These are phyloP conservation scores for Haplosporangium gracile DNA, from an alignment of 192 early-diverging fungal genomes.

Conservation along the genomic window DNA sequence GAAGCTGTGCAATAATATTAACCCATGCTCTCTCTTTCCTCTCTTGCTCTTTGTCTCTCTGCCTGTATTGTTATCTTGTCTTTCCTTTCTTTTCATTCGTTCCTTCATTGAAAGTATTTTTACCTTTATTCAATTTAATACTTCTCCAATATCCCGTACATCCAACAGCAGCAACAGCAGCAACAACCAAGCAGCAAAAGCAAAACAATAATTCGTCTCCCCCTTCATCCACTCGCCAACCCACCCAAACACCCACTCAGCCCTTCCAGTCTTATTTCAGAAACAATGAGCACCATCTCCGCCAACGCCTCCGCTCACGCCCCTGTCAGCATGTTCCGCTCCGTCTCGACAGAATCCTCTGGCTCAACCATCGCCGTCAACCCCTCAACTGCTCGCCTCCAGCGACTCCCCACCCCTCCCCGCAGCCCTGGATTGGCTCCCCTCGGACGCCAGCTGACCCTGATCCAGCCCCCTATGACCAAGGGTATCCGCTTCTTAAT, in stretches of 20 bases:
- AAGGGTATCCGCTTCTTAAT: slow-evolving; percentile 86
- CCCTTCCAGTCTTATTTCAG: not conserved
- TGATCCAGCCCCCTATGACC: slow-evolving; percentile 70
- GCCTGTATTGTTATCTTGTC: not conserved
- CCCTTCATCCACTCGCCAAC: not conserved
- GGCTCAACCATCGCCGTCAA: slow-evolving; percentile 30
- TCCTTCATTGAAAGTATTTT: not conserved
- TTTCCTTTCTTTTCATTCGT: not conserved
- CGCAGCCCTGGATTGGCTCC: slow-evolving; percentile 55
- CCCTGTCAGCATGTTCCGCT: slow-evolving; percentile 51
- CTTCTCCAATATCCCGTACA: not conserved
- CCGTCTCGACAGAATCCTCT: slow-evolving; percentile 43
- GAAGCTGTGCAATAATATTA: not conserved
- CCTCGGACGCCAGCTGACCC: slow-evolving; percentile 73
- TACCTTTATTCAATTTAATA: slow-evolving; percentile 4
- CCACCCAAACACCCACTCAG: not conserved
- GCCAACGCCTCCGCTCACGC: slow-evolving; percentile 33
- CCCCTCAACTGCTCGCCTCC: slow-evolving; percentile 51
- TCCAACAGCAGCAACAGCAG: too few relatives aligned
- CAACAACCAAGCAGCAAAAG: not conserved
- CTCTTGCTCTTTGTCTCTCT: not conserved
- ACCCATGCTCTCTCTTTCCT: slow-evolving; percentile 7
- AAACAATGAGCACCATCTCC: slow-evolving; percentile 47
- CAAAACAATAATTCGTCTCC: not conserved
- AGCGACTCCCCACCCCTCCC: slow-evolving; percentile 52